Evolutionary conservation across 176 grass and related monocot species (phyloP).

Genomic region (Oryza glaberrima): DNA sequence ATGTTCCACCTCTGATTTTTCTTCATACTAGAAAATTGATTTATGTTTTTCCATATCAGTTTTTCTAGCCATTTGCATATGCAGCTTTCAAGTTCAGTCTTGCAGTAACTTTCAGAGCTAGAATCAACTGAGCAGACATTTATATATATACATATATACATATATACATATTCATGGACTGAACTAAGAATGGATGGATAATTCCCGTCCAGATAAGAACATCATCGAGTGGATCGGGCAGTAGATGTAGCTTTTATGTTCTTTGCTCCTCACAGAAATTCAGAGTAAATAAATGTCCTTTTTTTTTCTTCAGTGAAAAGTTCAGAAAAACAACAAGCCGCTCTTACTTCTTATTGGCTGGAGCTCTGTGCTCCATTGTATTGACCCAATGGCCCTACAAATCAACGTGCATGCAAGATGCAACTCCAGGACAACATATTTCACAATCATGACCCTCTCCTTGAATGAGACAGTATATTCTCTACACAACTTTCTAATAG

Average conservation of each 20-base stretch:
- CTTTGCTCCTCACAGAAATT: not conserved
- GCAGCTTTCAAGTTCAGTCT: not conserved
- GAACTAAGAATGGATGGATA: constrained; percentile 2
- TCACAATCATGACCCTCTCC: constrained; percentile 15
- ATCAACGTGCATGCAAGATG: constrained; percentile 10
- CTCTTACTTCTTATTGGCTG: not conserved
- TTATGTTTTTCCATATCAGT: not conserved
- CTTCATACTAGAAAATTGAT: not conserved
- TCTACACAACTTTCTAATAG: not conserved
- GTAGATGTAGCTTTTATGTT: not conserved
- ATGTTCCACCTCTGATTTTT: not conserved
- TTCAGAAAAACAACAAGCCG: not conserved
- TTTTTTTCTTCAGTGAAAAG: not conserved
- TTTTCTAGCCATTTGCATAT: not conserved
- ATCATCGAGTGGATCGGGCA: not conserved
- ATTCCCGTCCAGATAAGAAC: not conserved
- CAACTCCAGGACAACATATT: constrained; percentile 13
- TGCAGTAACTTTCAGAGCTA: not conserved
- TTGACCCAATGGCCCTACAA: constrained; percentile 4
- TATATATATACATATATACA: not conserved
- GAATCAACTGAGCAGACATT: not conserved
- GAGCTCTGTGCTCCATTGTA: not conserved
- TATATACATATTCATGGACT: not conserved
- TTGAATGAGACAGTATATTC: constrained; percentile 12
- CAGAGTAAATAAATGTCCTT: not conserved